Evolutionary conservation across 2,329 filamentous ascomycete genomes (phyloP).

Genomic region (Aspergillus pseudotamarii): DNA sequence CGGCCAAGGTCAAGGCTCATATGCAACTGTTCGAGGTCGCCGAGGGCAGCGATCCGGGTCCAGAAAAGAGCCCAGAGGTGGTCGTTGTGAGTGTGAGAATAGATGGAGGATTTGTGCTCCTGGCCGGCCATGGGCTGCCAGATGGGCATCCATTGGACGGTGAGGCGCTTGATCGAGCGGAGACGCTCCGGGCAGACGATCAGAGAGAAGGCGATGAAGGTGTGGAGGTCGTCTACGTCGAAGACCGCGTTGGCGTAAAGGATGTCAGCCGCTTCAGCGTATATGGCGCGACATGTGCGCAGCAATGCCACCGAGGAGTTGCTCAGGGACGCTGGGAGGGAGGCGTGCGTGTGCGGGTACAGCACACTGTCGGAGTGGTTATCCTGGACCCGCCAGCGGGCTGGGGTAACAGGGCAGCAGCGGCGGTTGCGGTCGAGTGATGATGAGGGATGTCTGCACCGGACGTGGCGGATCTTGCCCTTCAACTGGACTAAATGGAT

Average conservation of each 20-base stretch:
- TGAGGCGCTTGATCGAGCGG: slow-evolving; percentile 25
- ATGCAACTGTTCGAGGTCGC: slow-evolving; percentile 22
- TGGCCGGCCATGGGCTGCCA: slow-evolving; percentile 38
- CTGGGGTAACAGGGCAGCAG: slow-evolving; percentile 36
- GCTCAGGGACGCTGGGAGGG: slow-evolving; percentile 28
- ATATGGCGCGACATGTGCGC: slow-evolving; percentile 37
- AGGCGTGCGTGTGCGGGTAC: slow-evolving; percentile 38
- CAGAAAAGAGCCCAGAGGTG: slow-evolving; percentile 37
- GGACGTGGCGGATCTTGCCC: slow-evolving; percentile 39
- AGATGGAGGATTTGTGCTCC: slow-evolving; percentile 35
- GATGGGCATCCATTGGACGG: slow-evolving; percentile 38
- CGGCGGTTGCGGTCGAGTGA: slow-evolving; percentile 33
- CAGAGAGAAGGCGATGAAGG: slow-evolving; percentile 37
- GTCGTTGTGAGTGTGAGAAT: slow-evolving; percentile 41
- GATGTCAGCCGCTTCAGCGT: slow-evolving; percentile 34
- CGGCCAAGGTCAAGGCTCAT: slow-evolving; percentile 36
- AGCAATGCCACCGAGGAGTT: slow-evolving; percentile 30
- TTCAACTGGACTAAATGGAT: slow-evolving; percentile 42
- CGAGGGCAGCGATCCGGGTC: slow-evolving; percentile 25
- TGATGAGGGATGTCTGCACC: slow-evolving; percentile 28
- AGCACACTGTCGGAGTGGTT: slow-evolving; percentile 22
- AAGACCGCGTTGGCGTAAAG: slow-evolving; percentile 35
- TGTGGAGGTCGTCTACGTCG: slow-evolving; percentile 41
- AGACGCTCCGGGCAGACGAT: slow-evolving; percentile 25
- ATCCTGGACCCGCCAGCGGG: slow-evolving; percentile 32